Evolutionary conservation across 2,329 filamentous ascomycete species (phyloP).

Genomic region (Aspergillus thermomutatus): DNA sequence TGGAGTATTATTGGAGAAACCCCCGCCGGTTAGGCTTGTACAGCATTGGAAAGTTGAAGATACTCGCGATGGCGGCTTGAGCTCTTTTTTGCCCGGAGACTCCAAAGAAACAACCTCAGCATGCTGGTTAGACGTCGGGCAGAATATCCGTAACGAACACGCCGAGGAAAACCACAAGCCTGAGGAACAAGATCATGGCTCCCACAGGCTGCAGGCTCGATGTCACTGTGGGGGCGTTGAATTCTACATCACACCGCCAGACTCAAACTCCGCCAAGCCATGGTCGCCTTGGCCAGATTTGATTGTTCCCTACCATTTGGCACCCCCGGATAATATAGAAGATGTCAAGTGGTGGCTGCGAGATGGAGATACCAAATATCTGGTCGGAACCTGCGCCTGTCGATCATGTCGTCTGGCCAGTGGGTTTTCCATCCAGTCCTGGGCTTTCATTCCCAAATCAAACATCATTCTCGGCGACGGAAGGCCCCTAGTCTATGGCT

Average conservation of each 20-base stretch:
- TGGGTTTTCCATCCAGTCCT: slow-evolving; percentile 63
- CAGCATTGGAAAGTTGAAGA: slow-evolving; percentile 27
- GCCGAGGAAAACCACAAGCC: not conserved
- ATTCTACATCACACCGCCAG: slow-evolving; percentile 57
- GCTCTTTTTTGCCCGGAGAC: slow-evolving; percentile 22
- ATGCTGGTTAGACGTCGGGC: slow-evolving; percentile 19
- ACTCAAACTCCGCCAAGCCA: slow-evolving; percentile 43
- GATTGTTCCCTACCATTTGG: slow-evolving; percentile 46
- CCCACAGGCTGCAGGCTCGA: slow-evolving; percentile 38
- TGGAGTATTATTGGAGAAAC: slow-evolving; percentile 24
- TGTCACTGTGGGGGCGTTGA: slow-evolving; percentile 57
- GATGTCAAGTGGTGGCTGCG: slow-evolving; percentile 61
- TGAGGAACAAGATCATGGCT: slow-evolving; percentile 6
- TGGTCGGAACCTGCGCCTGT: slow-evolving; percentile 61
- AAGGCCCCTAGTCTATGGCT: slow-evolving; percentile 31
- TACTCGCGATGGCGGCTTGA: slow-evolving; percentile 29
- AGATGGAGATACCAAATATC: slow-evolving; percentile 47
- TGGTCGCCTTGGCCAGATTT: slow-evolving; percentile 54
- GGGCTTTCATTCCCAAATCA: slow-evolving; percentile 61
- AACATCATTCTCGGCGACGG: slow-evolving; percentile 52
- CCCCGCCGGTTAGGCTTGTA: slow-evolving; percentile 17
- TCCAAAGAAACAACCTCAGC: slow-evolving; percentile 7
- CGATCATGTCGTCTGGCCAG: slow-evolving; percentile 58
- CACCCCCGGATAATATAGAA: slow-evolving; percentile 42
- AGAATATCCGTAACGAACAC: slow-evolving; percentile 1